phyloP scores from a whole-genome alignment of 2,329 filamentous ascomycete genomes.

The Sporothrix brasiliensis region DNA sequence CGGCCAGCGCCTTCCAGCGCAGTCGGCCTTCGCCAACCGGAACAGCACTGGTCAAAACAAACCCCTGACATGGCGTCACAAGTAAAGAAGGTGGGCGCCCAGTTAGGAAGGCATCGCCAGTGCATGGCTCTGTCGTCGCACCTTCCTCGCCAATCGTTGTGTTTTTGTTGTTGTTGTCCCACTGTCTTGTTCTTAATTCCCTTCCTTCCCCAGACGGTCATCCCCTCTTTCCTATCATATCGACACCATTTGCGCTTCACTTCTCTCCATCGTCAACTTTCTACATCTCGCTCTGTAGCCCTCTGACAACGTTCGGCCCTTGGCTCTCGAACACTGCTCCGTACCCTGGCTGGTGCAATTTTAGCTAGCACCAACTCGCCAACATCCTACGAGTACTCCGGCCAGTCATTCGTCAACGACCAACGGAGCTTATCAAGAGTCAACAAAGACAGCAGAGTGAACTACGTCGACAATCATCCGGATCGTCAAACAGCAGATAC shows the following conservation, averaged over 20 bases:
- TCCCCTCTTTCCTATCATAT: not conserved
- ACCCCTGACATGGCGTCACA: constrained; percentile 27
- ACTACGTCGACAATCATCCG: not conserved
- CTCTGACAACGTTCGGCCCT: not conserved
- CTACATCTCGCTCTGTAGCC: not conserved
- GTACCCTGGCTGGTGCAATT: not conserved
- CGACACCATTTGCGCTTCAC: not conserved
- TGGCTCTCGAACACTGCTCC: constrained; percentile 4
- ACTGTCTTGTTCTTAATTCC: constrained; percentile 1
- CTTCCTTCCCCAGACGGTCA: not conserved
- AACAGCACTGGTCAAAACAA: not conserved
- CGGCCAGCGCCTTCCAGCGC: not conserved
- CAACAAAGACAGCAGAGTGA: not conserved
- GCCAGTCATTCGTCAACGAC: not conserved
- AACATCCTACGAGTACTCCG: not conserved
- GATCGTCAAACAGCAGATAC: not conserved
- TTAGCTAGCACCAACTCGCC: not conserved
- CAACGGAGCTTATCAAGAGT: not conserved
- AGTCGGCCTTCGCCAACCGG: not conserved
- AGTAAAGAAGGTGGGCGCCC: not conserved
- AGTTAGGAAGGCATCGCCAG: constrained; percentile 24
- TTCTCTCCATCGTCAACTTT: constrained; percentile 1
- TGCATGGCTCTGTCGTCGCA: constrained; percentile 8
- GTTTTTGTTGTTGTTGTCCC: constrained; percentile 4
- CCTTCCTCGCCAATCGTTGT: constrained; percentile 20